Evolutionary conservation across 1,139 yeast genomes (phyloP).

Genomic region (Groenewaldozyma sp.): DNA sequence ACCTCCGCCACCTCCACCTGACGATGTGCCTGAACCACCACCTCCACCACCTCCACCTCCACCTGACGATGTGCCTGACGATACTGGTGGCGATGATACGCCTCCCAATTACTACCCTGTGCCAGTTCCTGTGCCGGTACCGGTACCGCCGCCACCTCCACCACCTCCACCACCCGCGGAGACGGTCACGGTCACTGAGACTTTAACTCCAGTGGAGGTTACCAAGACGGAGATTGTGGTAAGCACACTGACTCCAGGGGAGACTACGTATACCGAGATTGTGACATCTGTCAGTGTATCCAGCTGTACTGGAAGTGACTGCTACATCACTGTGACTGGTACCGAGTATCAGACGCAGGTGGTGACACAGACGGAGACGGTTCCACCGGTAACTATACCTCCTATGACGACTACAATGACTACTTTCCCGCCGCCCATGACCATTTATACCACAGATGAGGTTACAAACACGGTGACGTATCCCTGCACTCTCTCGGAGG

Average conservation of each 20-base stretch:
- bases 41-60: conserved; percentile 1
- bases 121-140: conserved; percentile 1
- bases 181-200: background rate
- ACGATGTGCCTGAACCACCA: background rate
- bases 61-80: too few relatives aligned
- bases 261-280: background rate
- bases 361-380: background rate
- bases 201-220: too few relatives aligned
- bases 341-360: background rate
- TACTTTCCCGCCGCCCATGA: background rate
- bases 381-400: background rate
- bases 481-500: background rate
- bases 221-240: too few relatives aligned
- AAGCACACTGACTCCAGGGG: background rate
- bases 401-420: background rate
- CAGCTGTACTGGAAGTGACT: background rate
- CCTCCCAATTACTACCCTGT: background rate
- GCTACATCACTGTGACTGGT: background rate
- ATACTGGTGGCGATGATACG: background rate
- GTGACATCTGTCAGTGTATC: background rate
- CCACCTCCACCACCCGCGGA: conserved; percentile 2
- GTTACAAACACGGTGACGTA: background rate
- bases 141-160: conserved; percentile 1
- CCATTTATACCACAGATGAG: background rate
- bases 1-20: conserved; percentile 1